phyloP scores from a whole-genome alignment of 208 protist genomes.

The Trypanosoma theileri region DNA sequence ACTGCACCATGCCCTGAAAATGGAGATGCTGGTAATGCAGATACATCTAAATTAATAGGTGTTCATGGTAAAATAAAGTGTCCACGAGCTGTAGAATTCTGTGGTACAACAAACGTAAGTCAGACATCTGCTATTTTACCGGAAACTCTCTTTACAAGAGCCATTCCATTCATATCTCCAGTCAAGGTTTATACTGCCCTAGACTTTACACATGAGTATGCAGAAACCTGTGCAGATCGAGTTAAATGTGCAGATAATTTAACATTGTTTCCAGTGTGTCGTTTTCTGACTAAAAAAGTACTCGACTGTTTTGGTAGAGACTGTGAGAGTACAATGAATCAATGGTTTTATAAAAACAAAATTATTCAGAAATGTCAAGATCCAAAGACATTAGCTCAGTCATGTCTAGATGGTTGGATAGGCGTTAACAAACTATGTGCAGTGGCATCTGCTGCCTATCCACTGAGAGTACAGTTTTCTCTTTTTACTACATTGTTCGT shows the following conservation, averaged over 20 bases:
- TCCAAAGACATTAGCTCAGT: conserved; percentile 17
- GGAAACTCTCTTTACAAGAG: background rate
- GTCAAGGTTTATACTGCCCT: background rate
- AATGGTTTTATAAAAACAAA: conserved; percentile 15
- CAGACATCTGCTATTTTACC: conserved; percentile 11
- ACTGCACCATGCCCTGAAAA: conserved; percentile 42
- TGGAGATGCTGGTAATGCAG: conserved; percentile 35
- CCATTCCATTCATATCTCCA: background rate
- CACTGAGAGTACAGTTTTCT: background rate
- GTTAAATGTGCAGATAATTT: conserved; percentile 16
- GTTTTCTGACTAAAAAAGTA: conserved; percentile 19
- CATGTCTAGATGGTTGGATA: conserved; percentile 44
- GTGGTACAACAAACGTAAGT: background rate
- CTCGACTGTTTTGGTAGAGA: conserved; percentile 37
- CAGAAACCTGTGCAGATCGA: conserved; percentile 11
- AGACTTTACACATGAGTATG: conserved; percentile 1
- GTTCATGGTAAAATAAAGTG: conserved; percentile 38
- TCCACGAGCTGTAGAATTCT: conserved; percentile 6
- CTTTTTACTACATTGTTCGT: background rate
- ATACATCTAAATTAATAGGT: conserved; percentile 37
- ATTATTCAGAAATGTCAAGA: conserved; percentile 18
- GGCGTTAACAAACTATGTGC: conserved; percentile 34
- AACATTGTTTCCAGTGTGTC: conserved; percentile 25
- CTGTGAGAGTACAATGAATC: conserved; percentile 18
- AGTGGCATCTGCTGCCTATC: conserved; percentile 18